These are phyloP conservation scores for Petunia hybrid DNA, from an alignment of 305 asterid genomes.

Conservation along the genomic window DNA sequence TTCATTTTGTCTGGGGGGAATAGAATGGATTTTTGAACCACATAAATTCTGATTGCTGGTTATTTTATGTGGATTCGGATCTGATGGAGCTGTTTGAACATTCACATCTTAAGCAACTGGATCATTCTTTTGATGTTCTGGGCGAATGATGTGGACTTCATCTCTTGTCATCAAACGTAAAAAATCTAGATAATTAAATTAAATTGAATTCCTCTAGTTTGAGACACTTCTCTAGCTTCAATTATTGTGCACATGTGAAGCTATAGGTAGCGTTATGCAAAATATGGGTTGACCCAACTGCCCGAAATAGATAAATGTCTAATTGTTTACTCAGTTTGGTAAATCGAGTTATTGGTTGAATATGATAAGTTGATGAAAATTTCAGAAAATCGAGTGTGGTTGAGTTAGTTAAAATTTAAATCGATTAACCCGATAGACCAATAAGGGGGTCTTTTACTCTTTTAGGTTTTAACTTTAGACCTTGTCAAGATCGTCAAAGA, in stretches of 20 bases:
- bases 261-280: background rate
- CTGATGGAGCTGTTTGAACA: slow-evolving; percentile 8
- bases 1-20: background rate
- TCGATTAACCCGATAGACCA: no score
- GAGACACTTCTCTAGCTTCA: slow-evolving; percentile 5
- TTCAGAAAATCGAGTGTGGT: no score
- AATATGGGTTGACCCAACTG: background rate
- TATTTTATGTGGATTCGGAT: slow-evolving; percentile 10
- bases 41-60: background rate
- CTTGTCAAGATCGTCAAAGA: no score
- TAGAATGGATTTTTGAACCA: background rate
- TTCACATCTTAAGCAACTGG: background rate
- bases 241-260: no score
- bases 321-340: no score
- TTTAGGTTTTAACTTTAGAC: no score
- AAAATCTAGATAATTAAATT: background rate
- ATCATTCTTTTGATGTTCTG: slow-evolving; percentile 7
- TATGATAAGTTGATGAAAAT: no score
- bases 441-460: no score
- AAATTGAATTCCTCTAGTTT: slow-evolving; percentile 12
- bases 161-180: background rate
- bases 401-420: no score
- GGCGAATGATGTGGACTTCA: slow-evolving; percentile 4
- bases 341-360: no score
- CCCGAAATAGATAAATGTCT: no score